Evolutionary conservation across 2,329 filamentous ascomycete genomes (phyloP).

Genomic region (Colletotrichum sp.): DNA sequence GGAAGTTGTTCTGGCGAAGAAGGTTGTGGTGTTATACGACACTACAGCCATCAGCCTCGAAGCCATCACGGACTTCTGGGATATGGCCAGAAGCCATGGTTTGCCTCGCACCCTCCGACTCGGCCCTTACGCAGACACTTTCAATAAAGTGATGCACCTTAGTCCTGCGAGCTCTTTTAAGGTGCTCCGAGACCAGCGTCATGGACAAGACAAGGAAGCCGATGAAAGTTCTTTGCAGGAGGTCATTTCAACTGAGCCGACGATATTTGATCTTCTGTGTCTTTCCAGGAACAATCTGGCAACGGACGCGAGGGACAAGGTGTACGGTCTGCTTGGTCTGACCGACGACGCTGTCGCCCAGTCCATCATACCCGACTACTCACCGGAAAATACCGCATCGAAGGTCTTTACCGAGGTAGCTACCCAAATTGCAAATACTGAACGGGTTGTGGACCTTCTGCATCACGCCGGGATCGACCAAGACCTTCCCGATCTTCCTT

Average conservation of each 20-base stretch:
- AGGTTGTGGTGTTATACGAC: background rate
- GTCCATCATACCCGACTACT: background rate
- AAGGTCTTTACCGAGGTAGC: background rate
- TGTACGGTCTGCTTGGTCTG: constrained; percentile 3
- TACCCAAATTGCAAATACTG: background rate
- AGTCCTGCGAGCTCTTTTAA: background rate
- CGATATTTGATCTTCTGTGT: background rate
- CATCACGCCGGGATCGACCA: constrained; percentile 4
- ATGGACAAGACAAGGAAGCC: background rate
- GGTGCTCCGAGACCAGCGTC: background rate
- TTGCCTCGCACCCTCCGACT: background rate
- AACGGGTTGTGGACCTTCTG: background rate
- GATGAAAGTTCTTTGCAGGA: background rate
- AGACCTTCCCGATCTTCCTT: background rate
- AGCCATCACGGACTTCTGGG: constrained; percentile 3
- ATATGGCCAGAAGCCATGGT: background rate
- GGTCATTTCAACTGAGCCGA: background rate
- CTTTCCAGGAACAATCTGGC: constrained; percentile 7
- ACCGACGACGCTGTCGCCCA: background rate
- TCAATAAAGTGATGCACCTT: background rate
- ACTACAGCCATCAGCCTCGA: background rate
- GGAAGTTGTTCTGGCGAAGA: background rate
- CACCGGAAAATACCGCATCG: background rate
- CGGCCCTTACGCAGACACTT: background rate
- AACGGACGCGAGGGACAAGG: background rate